Evolutionary conservation across 1,139 yeast species (phyloP).

Genomic region (Saccharomyces hybrid): DNA sequence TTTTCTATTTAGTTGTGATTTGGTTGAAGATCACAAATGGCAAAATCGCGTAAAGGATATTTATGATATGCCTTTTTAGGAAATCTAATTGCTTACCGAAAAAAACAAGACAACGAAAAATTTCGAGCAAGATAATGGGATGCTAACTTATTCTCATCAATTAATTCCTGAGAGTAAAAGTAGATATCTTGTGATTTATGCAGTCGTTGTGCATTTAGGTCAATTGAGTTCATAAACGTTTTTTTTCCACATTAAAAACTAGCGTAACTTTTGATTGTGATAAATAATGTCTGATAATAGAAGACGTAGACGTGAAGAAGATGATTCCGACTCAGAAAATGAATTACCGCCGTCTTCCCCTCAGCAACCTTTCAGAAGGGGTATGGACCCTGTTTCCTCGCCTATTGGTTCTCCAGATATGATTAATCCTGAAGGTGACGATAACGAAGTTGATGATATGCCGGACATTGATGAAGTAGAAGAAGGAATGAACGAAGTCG

Average conservation of each 20-base stretch:
- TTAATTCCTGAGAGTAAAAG: neutral
- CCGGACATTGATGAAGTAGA: constrained; percentile 67
- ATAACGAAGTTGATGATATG: constrained; percentile 43
- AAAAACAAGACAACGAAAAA: neutral
- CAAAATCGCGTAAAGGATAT: neutral
- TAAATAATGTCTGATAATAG: constrained; percentile 23
- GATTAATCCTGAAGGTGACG: constrained; percentile 56
- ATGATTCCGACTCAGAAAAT: constrained; percentile 17
- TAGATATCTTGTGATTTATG: neutral
- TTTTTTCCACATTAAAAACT: no score
- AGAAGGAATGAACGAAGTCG: constrained; percentile 71
- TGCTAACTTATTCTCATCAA: no score
- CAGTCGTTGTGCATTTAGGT: neutral
- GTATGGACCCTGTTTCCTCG: constrained; percentile 38
- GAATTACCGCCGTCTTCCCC: constrained; percentile 31
- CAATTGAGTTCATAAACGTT: no score
- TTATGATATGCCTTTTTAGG: neutral
- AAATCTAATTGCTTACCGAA: neutral
- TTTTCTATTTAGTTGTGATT: neutral
- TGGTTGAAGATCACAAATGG: neutral
- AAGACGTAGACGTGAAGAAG: constrained; percentile 31
- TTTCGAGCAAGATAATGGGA: neutral
- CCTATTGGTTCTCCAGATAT: constrained; percentile 44
- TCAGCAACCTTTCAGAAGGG: constrained; percentile 18
- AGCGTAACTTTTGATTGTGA: neutral